A percentile compares a stretch with the other conserved stretches of the same genome.
phyloP scores from a whole-genome alignment of 1,139 yeast genomes.

The Suhomyces wounanorum region DNA sequence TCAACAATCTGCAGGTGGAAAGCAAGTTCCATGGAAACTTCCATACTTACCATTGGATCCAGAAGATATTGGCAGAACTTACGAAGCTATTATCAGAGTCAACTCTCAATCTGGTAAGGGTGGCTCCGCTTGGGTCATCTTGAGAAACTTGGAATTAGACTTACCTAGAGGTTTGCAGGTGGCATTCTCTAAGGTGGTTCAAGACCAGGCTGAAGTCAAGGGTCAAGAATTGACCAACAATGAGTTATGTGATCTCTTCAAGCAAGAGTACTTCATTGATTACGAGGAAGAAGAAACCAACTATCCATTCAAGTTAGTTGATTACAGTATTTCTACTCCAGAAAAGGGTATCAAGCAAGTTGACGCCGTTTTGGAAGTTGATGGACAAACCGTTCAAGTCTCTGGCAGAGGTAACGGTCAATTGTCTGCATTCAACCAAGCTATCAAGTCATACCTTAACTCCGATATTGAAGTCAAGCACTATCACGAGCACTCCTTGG shows the following conservation, averaged over 20 bases:
- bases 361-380: constrained; percentile 42
- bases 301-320: constrained; percentile 47
- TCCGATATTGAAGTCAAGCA: constrained; percentile 69
- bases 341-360: constrained; percentile 27
- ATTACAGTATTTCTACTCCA: constrained; percentile 48
- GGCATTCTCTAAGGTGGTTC: constrained; percentile 84
- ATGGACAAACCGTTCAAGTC: constrained; percentile 51
- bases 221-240: constrained; percentile 82
- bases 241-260: constrained; percentile 79
- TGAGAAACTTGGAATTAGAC: constrained; percentile 84
- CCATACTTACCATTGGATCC: constrained; percentile 98
- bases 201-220: constrained; percentile 72
- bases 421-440: constrained; percentile 85
- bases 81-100: constrained; percentile 96
- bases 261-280: constrained; percentile 66
- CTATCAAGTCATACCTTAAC: constrained; percentile 60
- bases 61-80: constrained; percentile 91
- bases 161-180: constrained; percentile 91
- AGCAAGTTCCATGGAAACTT: constrained; percentile 64
- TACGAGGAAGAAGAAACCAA: constrained; percentile 37
- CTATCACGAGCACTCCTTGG: constrained; percentile 91
- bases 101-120: constrained; percentile 98
- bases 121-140: constrained; percentile 97
- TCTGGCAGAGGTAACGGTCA: constrained; percentile 93
- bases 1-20: constrained; percentile 34